A percentile compares a stretch with the other conserved stretches of the same genome.
Evolutionary conservation across 768 basidiomycete genomes (phyloP).

Genomic region (Clitopilus passeckerianus): DNA sequence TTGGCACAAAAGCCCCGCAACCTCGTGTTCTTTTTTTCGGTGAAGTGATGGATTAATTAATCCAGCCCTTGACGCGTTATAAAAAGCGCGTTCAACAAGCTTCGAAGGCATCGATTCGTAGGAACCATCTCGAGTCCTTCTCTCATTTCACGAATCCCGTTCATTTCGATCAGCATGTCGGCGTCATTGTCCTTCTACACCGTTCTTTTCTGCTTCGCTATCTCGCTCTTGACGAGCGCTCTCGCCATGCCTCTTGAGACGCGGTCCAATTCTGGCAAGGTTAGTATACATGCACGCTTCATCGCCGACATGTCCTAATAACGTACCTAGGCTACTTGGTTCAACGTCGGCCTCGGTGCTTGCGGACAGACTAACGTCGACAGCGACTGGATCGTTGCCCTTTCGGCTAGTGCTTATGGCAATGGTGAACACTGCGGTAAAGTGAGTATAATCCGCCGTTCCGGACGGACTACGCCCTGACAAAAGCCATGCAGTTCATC

Average conservation of each 20-base stretch:
- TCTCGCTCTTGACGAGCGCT: slow-evolving; percentile 6
- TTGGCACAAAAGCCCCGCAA: neutral
- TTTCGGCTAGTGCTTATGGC: slow-evolving; percentile 13
- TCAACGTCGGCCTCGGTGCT: slow-evolving; percentile 18
- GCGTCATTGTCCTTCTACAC: slow-evolving; percentile 4
- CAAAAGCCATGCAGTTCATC: slow-evolving; percentile 6
- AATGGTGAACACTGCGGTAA: slow-evolving; percentile 15
- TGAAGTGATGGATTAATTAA: neutral
- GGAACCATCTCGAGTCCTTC: neutral
- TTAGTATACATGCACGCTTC: neutral
- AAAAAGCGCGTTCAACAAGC: neutral
- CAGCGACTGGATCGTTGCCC: slow-evolving; percentile 19
- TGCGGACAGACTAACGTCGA: slow-evolving; percentile 16
- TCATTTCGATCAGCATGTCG: neutral
- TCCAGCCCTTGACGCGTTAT: neutral
- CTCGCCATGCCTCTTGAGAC: slow-evolving; percentile 10
- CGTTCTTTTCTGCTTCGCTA: slow-evolving; percentile 3
- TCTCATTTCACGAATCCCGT: neutral
- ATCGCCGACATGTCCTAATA: neutral
- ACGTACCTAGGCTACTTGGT: slow-evolving; percentile 12
- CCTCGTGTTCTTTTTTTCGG: neutral
- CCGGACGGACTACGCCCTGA: neutral
- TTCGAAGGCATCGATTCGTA: neutral
- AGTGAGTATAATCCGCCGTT: slow-evolving; percentile 5
- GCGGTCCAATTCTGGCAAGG: slow-evolving; percentile 9